These are phyloP conservation scores for Neoarthrinium moseri DNA, from an alignment of 2,329 filamentous ascomycete genomes.

Conservation along the genomic window DNA sequence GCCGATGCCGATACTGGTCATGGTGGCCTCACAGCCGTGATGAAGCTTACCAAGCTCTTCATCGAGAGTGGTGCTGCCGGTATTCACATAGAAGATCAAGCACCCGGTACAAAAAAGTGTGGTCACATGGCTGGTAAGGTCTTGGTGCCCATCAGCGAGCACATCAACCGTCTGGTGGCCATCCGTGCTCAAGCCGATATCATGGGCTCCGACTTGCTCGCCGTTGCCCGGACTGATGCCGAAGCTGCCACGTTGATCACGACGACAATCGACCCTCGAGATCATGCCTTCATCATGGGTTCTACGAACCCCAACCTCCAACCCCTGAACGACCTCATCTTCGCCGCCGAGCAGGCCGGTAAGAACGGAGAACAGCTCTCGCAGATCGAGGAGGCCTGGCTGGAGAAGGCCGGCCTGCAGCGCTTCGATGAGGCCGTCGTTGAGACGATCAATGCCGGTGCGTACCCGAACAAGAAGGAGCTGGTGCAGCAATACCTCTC, in stretches of 20 bases:
- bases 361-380: constrained; percentile 81
- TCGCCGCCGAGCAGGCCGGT: constrained; percentile 76
- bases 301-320: constrained; percentile 81
- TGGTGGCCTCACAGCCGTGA: constrained; percentile 94
- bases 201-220: constrained; percentile 90
- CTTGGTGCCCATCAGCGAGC: constrained; percentile 92
- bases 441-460: constrained; percentile 72
- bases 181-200: constrained; percentile 98
- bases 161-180: constrained; percentile 95
- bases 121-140: constrained; percentile 99
- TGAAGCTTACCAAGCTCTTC: constrained; percentile 99
- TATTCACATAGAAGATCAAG: constrained; percentile 98
- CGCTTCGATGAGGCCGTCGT: constrained; percentile 89
- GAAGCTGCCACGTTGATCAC: constrained; percentile 97
- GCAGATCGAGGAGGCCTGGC: constrained; percentile 89
- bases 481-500: constrained; percentile 66
- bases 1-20: constrained; percentile 97
- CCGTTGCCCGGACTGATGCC: constrained; percentile 92
- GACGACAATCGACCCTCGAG: constrained; percentile 90
- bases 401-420: constrained; percentile 73
- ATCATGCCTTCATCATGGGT: constrained; percentile 92
- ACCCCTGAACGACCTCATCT: constrained; percentile 88
- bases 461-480: constrained; percentile 65
- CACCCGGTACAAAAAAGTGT: constrained; percentile 98
- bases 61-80: constrained; percentile 94